phyloP scores from a whole-genome alignment of 768 basidiomycete genomes.

The Russula brevipes region DNA sequence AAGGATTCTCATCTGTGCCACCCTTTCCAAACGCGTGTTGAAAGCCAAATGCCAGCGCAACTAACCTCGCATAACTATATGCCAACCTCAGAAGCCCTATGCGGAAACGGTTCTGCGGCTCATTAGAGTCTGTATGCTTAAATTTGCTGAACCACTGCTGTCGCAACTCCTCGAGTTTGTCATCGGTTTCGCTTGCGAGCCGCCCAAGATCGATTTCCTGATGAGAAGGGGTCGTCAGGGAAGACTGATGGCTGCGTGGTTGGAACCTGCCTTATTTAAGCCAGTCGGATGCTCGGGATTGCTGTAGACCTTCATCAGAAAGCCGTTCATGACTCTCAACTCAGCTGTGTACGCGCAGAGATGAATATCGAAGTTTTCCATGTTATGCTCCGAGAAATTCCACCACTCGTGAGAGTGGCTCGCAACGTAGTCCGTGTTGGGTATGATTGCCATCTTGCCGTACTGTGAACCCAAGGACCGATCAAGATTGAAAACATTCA shows the following conservation, averaged over 20 bases:
- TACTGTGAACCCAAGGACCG: slow-evolving; percentile 88
- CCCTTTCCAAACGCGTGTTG: slow-evolving; percentile 69
- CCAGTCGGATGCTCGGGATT: slow-evolving; percentile 71
- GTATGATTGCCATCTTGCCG: slow-evolving; percentile 82
- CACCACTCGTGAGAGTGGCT: slow-evolving; percentile 42
- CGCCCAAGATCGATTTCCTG: slow-evolving; percentile 61
- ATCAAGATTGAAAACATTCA: slow-evolving; percentile 89
- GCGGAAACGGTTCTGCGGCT: slow-evolving; percentile 54
- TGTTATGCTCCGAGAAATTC: slow-evolving; percentile 36
- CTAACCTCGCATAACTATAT: slow-evolving; percentile 64
- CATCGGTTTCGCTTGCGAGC: slow-evolving; percentile 63
- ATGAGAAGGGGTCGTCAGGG: neutral
- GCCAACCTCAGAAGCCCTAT: slow-evolving; percentile 56
- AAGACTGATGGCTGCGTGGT: neutral
- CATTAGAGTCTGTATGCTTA: slow-evolving; percentile 49
- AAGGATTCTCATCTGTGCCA: slow-evolving; percentile 54
- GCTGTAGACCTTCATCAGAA: slow-evolving; percentile 56
- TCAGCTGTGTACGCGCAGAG: slow-evolving; percentile 73
- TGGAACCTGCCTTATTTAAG: slow-evolving; percentile 55
- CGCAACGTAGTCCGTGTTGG: slow-evolving; percentile 68
- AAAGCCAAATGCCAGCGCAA: slow-evolving; percentile 69
- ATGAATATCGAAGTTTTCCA: slow-evolving; percentile 75
- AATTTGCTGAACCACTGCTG: slow-evolving; percentile 51
- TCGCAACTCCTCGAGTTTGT: slow-evolving; percentile 53
- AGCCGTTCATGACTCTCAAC: slow-evolving; percentile 56